Percentiles rank a stretch among this genome's conserved stretches.
Evolutionary conservation across 2,329 filamentous ascomycete species (phyloP).

Genomic region (Curvularia sp.): DNA sequence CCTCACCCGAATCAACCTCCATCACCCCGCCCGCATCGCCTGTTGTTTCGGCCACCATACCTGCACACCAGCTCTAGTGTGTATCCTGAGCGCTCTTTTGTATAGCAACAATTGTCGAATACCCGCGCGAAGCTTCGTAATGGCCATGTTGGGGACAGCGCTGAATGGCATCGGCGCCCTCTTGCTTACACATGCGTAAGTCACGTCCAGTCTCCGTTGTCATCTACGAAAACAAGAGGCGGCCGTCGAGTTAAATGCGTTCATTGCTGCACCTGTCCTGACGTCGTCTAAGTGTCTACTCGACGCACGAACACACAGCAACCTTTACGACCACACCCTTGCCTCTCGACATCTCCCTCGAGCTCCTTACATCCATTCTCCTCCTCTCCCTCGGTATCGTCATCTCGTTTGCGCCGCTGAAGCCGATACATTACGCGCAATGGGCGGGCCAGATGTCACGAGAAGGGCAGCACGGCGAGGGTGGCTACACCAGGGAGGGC

Average conservation of each 20-base stretch:
- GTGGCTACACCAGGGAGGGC: slow-evolving; percentile 65
- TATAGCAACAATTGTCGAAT: background rate
- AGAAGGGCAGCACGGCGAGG: slow-evolving; percentile 69
- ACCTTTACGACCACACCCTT: slow-evolving; percentile 67
- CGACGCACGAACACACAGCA: slow-evolving; percentile 87
- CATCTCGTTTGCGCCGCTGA: slow-evolving; percentile 75
- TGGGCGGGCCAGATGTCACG: slow-evolving; percentile 87
- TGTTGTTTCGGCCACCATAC: background rate
- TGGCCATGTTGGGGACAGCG: slow-evolving; percentile 75
- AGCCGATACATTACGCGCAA: slow-evolving; percentile 82
- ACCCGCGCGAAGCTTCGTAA: slow-evolving; percentile 46
- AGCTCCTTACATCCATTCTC: slow-evolving; percentile 81
- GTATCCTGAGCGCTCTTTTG: background rate
- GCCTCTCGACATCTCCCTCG: slow-evolving; percentile 85
- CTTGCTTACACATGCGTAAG: slow-evolving; percentile 87
- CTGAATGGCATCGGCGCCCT: slow-evolving; percentile 78
- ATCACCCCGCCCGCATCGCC: background rate
- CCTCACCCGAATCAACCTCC: slow-evolving; percentile 14
- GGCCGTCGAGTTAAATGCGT: background rate
- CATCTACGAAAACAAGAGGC: background rate
- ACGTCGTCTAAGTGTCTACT: slow-evolving; percentile 78
- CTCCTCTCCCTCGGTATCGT: slow-evolving; percentile 86
- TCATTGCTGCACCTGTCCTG: slow-evolving; percentile 12
- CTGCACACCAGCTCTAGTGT: background rate
- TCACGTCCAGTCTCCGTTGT: slow-evolving; percentile 12